These are phyloP conservation scores for Quercus tomentella DNA, from an alignment of 331 rosid genomes.

Conservation along the genomic window DNA sequence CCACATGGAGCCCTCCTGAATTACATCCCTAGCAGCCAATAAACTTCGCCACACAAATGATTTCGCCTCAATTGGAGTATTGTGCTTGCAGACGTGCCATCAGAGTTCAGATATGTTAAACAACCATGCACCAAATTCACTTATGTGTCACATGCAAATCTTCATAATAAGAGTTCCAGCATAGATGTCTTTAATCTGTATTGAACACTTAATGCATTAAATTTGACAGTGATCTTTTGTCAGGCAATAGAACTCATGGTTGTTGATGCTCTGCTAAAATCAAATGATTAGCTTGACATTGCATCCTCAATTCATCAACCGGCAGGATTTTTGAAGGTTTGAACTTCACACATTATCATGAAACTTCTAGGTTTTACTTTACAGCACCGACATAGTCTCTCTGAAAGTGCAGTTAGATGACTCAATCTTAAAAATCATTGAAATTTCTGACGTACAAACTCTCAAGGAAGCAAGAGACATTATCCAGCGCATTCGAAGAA, in stretches of 20 bases:
- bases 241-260: constrained; percentile 79
- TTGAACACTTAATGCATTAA: not conserved
- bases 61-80: no score
- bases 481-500: constrained; percentile 53
- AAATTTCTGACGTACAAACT: constrained; percentile 25
- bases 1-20: no score
- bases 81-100: no score
- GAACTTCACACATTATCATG: constrained; percentile 7
- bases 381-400: not conserved
- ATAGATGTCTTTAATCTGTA: not conserved
- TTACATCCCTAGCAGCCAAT: no score
- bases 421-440: constrained; percentile 47
- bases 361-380: constrained; percentile 9
- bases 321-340: constrained; percentile 66
- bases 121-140: not conserved
- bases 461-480: constrained; percentile 54
- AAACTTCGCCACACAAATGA: no score
- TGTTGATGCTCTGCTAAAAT: constrained; percentile 53
- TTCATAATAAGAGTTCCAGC: not conserved
- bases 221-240: constrained; percentile 6
- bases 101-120: no score
- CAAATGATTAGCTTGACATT: constrained; percentile 43
- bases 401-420: constrained; percentile 59
- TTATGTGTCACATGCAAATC: not conserved
- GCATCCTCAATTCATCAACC: constrained; percentile 36